Evolutionary conservation across 306 rosid genomes (phyloP), one percentile per base, ranked within the genome.

Genomic region (Vigna nakashimae): DNA sequence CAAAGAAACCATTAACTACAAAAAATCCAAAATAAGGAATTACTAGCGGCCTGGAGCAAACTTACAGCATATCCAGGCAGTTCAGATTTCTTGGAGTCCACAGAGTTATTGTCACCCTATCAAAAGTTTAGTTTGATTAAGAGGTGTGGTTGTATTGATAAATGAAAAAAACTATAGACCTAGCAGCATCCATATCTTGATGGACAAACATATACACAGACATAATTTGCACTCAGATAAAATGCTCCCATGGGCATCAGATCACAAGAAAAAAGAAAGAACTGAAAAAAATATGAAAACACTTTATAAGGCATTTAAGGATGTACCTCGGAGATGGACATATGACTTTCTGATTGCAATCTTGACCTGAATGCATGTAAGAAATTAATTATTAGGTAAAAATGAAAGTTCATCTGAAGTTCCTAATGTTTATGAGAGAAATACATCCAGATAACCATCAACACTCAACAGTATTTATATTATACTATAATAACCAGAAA

Each of bases 61-160:
- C 94, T 74, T 83, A 90, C 94, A 73, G 90, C 91, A 81, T 78
- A 90, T 83, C 88, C 90, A 78, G 94, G 94, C 74, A 90, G 79
- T 3, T 90, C 94, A 18, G 89, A 66, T 84, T 88, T 90, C 88
- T 75, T 90, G 4, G 89, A 20, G 80, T 90, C 90, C 69, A 1
- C 46, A 32, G 70, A 80, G 49, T 79, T 40, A 69, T 65, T 78
- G 38, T 86, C 94, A 59, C 79, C 83, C 94, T 90, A 68, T 52
- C 69, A 69, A 55, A 81, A 45, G 50, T 60, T 57, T 15, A 79
- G 52, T 65, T 53, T 82, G 52, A 58, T 20, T 59, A 73, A 63
- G 78, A 62, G 49, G 65, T 38, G 52, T 38, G 52, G 67, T 77
- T 63, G 17, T 36, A 45, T 28, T 75, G 30, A 69, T 8, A 70